Base-by-base conservation (phyloP, 2,329 filamentous ascomycete species). In the Pseudogymnoascus sp. region DNA sequence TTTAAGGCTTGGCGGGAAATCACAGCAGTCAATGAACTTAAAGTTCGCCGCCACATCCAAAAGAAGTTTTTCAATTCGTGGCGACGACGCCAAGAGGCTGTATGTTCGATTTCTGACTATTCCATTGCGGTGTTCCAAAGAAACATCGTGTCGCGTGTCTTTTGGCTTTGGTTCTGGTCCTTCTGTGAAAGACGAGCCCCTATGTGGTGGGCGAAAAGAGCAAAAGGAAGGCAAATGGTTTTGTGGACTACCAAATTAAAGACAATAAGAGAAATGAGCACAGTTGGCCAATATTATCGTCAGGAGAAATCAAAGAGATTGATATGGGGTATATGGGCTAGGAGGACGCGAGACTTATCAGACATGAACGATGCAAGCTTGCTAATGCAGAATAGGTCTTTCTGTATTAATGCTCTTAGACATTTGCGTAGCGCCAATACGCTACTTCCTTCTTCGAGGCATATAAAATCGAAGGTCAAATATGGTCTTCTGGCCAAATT, bases 1-100 rank as follows among this genome's bases (percentile, higher is more conserved):
- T 91, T 90, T 73, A 83, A 83, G 64, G 84, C 84, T 7, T 91
- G 88, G 88, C 80, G 83, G 26, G 80, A 85, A 64, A 84, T 89
- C 62, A 88, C 86, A 10, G 67, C 67, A 56, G 68, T 69, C 13
- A 73, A 70, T 59, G 72, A 73, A 63, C 69, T 80, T 44, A 81
- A 81, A 67, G 75, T 78, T 10, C 77, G 79, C 46, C 74, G 80
- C 35, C 80, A 86, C 63, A 76, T 81, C 17, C 68, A 83, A 7
- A 77, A 75, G 56, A 84, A 81, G 64, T 86, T 83, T 61, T 77
- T 88, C 59, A 71, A 71, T 5, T 69, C 75, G n/a, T 88, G 84
- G 72, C 71, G 65, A 63, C 61, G 67, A 67, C 40, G 70, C 64
- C 53, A 68, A 65, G 26, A 63, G 67, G n/a, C 56, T 64, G 62